These are phyloP conservation scores for Rhododendron simsii DNA, from an alignment of 148 eudicot species.

Conservation along the genomic window DNA sequence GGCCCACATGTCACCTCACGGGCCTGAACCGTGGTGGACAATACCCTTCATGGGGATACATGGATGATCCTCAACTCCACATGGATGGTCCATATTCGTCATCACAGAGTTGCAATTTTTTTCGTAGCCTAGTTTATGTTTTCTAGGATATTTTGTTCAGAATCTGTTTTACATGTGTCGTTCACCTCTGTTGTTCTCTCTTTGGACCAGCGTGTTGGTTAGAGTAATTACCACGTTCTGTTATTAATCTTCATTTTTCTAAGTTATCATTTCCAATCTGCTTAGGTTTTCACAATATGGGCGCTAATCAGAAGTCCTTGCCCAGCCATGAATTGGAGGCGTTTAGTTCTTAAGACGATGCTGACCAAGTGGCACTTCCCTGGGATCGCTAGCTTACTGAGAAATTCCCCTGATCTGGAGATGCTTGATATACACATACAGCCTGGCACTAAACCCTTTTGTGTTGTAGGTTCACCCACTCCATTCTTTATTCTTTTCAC, in stretches of 20 bases:
- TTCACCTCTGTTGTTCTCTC: not conserved
- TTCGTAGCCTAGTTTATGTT: not conserved
- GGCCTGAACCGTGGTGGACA: not conserved
- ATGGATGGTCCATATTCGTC: not conserved
- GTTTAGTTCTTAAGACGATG: slow-evolving; percentile 3
- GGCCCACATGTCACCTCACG: not conserved
- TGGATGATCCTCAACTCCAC: not conserved
- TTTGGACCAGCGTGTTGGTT: not conserved
- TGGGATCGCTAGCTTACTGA: slow-evolving; percentile 14
- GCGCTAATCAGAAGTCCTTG: not conserved
- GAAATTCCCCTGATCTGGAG: slow-evolving; percentile 10
- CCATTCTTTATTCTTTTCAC: no score
- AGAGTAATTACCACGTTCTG: not conserved
- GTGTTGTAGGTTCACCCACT: not conserved
- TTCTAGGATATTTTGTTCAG: not conserved
- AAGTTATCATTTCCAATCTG: not conserved
- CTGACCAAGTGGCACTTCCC: slow-evolving; percentile 17
- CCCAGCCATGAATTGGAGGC: slow-evolving; percentile 1
- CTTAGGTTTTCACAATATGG: slow-evolving; percentile 6
- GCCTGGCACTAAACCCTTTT: not conserved
- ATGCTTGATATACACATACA: slow-evolving; percentile 3
- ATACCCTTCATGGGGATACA: not conserved
- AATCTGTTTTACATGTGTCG: not conserved
- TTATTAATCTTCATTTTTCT: not conserved
- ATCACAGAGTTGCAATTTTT: not conserved